These are phyloP conservation scores for Amylostereum areolatum DNA, from an alignment of 1,284 basidiomycete species.

Conservation along the genomic window DNA sequence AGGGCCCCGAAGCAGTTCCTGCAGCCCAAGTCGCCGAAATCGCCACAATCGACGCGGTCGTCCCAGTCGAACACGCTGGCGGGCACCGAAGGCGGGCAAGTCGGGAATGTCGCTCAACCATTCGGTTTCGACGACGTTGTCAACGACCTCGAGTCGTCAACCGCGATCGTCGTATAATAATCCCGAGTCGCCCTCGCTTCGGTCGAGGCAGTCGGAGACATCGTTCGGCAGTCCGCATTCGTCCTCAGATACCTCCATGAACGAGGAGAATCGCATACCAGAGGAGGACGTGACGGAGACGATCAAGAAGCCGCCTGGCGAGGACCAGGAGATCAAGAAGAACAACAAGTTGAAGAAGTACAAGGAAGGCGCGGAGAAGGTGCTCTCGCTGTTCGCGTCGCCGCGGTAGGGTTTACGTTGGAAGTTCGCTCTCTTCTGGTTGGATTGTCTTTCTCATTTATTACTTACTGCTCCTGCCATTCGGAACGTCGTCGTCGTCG, in stretches of 20 bases:
- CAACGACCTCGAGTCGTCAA: conserved; percentile 45
- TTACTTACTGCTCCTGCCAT: not conserved
- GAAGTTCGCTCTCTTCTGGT: conserved; percentile 4
- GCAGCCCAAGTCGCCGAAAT: conserved; percentile 57
- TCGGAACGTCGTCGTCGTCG: too few relatives aligned
- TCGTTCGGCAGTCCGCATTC: conserved; percentile 63
- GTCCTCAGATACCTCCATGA: conserved; percentile 64
- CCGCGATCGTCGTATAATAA: conserved; percentile 46
- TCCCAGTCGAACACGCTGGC: conserved; percentile 36
- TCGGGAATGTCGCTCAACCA: conserved; percentile 20
- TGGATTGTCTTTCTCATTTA: not conserved
- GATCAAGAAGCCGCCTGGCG: conserved; percentile 2
- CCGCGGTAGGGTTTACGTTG: conserved; percentile 27
- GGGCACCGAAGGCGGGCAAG: conserved; percentile 27
- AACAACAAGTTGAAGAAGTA: conserved; percentile 75
- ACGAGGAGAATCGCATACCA: conserved; percentile 33
- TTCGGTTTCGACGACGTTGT: conserved; percentile 43
- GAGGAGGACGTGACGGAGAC: conserved; percentile 9
- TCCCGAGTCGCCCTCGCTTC: conserved; percentile 25
- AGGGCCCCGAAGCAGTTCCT: conserved; percentile 67
- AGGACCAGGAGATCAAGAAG: conserved; percentile 49
- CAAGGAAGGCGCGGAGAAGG: conserved; percentile 76
- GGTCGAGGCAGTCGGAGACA: conserved; percentile 66
- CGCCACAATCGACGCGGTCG: conserved; percentile 53
- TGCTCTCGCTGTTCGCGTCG: conserved; percentile 69